Base-by-base conservation (phyloP, 1,284 basidiomycete species). In the Marasmius sp. region DNA sequence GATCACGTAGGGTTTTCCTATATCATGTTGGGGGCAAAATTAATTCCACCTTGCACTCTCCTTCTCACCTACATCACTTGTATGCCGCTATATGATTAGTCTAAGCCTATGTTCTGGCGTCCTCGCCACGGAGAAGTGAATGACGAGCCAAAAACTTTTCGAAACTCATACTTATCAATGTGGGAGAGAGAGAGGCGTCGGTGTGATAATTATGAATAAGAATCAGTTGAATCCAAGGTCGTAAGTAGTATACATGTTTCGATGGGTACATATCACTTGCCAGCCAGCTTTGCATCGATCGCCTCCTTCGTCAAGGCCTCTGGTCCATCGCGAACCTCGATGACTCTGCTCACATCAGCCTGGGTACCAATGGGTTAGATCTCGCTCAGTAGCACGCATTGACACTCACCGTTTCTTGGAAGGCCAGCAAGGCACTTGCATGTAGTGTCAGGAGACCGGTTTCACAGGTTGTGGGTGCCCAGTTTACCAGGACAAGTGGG, bases 401-500 rank as follows among this genome's bases (percentile, higher is more conserved):
- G 41, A 38, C 20, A 75, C 86, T 72, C 66, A 91, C 91, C 48
- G 86, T 86, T 56, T 79, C 82, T 72, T 95, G 91, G 75, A 95
- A 95, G 66, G 91, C 86, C 16, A 90, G 76, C 51, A 94, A 79
- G 1, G 91, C 89, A 64, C 91, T 94, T 1, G 94, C 93, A 67
- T 96, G 91, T 6, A 96, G 79, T 1, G 93, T 95, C 72, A 93
- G 80, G 64, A 93, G 77, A 38, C 87, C 83, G 27, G 84, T 92
- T 70, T 95, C 92, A 64, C 87, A 88, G 1, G 86, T 82, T 7
- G 78, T 81, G 20, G 94, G 94, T 18, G 85, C 85, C 93, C 94
- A 96, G 77, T 95, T 95, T 74, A 97, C 79, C 57, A 96, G 79
- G 2, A 93, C 86, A 14, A 95, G 79, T 1, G 93, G 93, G 70